Base-by-base conservation (phyloP, 306 rosid species). In the Casuarina glauca region DNA sequence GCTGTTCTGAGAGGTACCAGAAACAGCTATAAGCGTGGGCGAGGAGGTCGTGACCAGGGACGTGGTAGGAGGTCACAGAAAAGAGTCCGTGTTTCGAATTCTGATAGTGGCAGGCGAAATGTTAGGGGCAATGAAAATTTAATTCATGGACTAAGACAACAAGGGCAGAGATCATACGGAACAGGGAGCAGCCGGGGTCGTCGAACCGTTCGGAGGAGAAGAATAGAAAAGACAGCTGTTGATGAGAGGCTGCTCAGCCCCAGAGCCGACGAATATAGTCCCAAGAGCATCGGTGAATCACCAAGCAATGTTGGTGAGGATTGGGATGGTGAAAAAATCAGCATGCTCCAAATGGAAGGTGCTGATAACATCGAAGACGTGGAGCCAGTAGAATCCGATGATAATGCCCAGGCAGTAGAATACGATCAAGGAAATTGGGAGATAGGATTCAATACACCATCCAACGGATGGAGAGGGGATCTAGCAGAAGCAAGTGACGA, bases 351-450 rank as follows among this genome's bases (percentile, higher is more conserved):
- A 77, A 77, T 87, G 73, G 90, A 89, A 75, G 91, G 77, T 77
- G 88, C 79, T 41, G 86, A 86, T 71, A 82, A 79, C 50, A 82
- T 84, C 53, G 77, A 81, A 82, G 88, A 89, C 82, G 84, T 79
- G 15, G 97, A 89, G 39, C 89, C 88, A 76, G 78, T 89, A 83
- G 98, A 96, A 77, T 96, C 97, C 11, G 99, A 91, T 45, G 93
- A 93, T 43, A 86, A 91, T 67, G 96, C 76, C 48, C 97, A 85
- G 75, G 97, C 87, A 63, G 97, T 85, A 77, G 94, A 91, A 61
- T 91, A 91, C 64, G 97, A 83, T 64, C 94, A 84, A 78, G 94
- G 93, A 69, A 90, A 89, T 77, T 96, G 98, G 99, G 98, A 90
- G 79, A 71, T 86, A 36, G 91, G 96, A 7, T 93, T 81, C 52